These are phyloP conservation scores for Annulohypoxylon moriforme DNA, from an alignment of 495 filamentous ascomycete genomes.

Conservation along the genomic window DNA sequence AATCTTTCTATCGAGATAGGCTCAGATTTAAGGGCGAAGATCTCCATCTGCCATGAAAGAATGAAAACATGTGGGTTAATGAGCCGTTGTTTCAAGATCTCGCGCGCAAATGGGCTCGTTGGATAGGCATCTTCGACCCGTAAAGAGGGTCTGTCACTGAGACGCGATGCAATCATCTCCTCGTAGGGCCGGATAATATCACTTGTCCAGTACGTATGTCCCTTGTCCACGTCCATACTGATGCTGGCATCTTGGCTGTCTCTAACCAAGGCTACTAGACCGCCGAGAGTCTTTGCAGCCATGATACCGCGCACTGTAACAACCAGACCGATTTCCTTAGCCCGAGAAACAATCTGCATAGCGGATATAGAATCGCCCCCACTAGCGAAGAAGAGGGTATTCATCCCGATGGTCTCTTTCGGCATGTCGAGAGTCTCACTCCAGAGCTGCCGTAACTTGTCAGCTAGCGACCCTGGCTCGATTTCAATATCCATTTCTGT, in stretches of 20 bases:
- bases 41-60: not conserved
- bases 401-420: not conserved
- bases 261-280: not conserved
- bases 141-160: not conserved
- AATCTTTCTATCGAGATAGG: not conserved
- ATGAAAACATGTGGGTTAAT: not conserved
- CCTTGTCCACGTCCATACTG: not conserved
- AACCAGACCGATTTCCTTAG: not conserved
- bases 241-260: not conserved
- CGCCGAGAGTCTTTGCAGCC: not conserved
- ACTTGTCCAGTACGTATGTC: not conserved
- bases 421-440: not conserved
- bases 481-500: not conserved
- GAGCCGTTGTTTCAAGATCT: not conserved
- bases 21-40: not conserved
- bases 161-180: not conserved
- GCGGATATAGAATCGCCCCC: not conserved
- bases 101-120: not conserved
- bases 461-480: not conserved
- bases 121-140: not conserved
- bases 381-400: not conserved
- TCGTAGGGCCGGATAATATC: not conserved
- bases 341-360: not conserved
- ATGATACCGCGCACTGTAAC: not conserved
- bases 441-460: not conserved